Evolutionary conservation across 2,329 filamentous ascomycete species (phyloP), one percentile per base, ranked within the genome.

Genomic region (Grosmannia penicillata): DNA sequence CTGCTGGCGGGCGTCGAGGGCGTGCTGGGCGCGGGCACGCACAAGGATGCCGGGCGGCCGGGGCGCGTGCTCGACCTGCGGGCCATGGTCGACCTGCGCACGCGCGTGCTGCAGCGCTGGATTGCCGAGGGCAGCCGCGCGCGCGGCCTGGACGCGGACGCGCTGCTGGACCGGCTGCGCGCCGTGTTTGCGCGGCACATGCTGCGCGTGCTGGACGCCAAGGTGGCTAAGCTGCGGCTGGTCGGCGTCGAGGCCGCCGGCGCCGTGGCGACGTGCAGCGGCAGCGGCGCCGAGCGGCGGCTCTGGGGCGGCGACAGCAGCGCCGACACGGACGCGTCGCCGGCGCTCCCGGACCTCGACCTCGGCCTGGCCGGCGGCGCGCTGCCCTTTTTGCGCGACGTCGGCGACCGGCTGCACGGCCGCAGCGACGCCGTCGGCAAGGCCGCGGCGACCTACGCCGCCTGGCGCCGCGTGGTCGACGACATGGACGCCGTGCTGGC

Each of bases 381-480:
- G 0, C 62, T 66, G 3, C 54, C 62, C 1, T 84, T 94, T 56
- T 78, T 86, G 33, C 64, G 76, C 43, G 72, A 73, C 15, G 68
- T 94, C 18, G 57, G 80, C 8, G 68, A 78, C 24, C 72, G 78
- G 17, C 66, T 83, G 8, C 73, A 87, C 49, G 87, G 89, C 6
- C 72, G 78, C 36, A 80, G 78, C 50, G 66, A 77, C 41, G 63
- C 73, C 10, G 71, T 89, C 0, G 72, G 73, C 26, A 63, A 62
- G 38, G 72, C 78, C 0, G 63, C 78, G 2, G 62, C 68, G 11
- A 64, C 68, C 33, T 91, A 91, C 51, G 67, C 75, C 41, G 66
- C 68, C 1, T 95, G 87, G 86, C 70, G 75, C 33, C 63, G 66
- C n/a, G 70, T 78, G 6, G 72, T 93, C n/a, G 70, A 78, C 43